Evolutionary conservation across 106 monocot species (phyloP), one percentile per base, ranked within the genome.

Genomic region (Allium fistulosum): DNA sequence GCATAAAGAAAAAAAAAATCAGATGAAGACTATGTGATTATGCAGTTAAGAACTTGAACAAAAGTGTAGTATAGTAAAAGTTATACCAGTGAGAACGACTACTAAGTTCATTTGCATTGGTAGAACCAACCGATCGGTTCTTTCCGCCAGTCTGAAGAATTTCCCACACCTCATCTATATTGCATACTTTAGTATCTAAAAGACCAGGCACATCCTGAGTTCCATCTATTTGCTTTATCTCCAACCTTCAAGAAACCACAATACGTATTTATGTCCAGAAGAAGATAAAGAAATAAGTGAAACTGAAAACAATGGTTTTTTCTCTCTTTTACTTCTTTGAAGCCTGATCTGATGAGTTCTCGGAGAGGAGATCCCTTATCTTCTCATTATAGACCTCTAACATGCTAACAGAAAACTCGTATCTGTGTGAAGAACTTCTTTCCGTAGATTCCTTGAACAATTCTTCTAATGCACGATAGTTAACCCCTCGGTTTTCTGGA

Each of bases 351-450:
- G 84, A 37, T 37, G 37, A 76, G 62, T 57, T 82, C 0, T 87
- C 96, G 6, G 59, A 66, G 7, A 97, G 80, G 63, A 96, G 86
- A 62, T 97, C 96, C 66, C 86, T 86, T 26, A 97, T 92, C 74
- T 77, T 86, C 72, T 97, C 96, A 74, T 97, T 97, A 53, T 97
- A 97, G 9, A 97, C 96, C 55, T 97, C 96, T 74, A 97, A 74
- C 78, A 92, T 88, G 76, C 96, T 92, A 9, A 92, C 83, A 59
- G 76, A 77, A 49, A 97, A 92, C 48, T 80, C 75, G 72, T 97
- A 88, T 65, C 56, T 77, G 53, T 75, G 70, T 12, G 70, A 52
- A 5, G 80, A 65, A 46, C 53, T 53, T 70, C 88, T 79, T 68
- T 82, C 71, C 2, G 48, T 59, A 2, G 88, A 85, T 69, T 67